Evolutionary conservation across 1,284 basidiomycete species (phyloP), one percentile per base, ranked within the genome.

Genomic region (Apiotrichum mycotoxinovorans): DNA sequence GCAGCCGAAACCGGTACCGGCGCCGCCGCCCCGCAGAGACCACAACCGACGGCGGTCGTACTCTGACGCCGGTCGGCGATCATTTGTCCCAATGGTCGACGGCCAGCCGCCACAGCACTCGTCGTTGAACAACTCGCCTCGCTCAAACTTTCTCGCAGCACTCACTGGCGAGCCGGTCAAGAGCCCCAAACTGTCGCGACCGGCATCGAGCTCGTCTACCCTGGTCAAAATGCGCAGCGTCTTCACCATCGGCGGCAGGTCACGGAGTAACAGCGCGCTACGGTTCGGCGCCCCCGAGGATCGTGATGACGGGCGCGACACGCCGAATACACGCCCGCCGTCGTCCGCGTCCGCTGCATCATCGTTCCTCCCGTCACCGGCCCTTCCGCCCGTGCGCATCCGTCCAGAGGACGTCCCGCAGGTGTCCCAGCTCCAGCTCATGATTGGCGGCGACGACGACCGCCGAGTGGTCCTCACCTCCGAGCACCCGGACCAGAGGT

Each of bases 131-230:
- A 14, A 15, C n/a, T 48, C 46, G 4, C 46, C 46, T 2, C 30
- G 46, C 20, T 35, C 40, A 2, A 41, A 48, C 46, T 48, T 48
- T 35, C 46, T 48, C 14, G 34, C 34, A 1, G 34, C 46, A 4
- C 46, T 48, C 33, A n/a, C 46, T n/a, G 46, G 46, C 7, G 46
- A 48, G n/a, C 10, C 46, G 7, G 14, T 30, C 11, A 20, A 27
- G 46, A 48, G 46, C 17, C 46, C 46, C 46, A 35, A 25, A 15
- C 46, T n/a, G 20, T 10, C 23, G 18, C 49, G 75, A 20, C 64
- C 71, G 1, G 68, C 65, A 51, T 75, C 75, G 9, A 66, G 65
- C 33, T 73, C 67, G 30, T 73, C 73, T 8, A 68, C 61, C 33
- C 57, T 75, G 11, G 68, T 63, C 43, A 60, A 68, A 43, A 69